Base-by-base conservation (phyloP, 2,329 filamentous ascomycete species). In the Cladosporium austrohemisphaericum region DNA sequence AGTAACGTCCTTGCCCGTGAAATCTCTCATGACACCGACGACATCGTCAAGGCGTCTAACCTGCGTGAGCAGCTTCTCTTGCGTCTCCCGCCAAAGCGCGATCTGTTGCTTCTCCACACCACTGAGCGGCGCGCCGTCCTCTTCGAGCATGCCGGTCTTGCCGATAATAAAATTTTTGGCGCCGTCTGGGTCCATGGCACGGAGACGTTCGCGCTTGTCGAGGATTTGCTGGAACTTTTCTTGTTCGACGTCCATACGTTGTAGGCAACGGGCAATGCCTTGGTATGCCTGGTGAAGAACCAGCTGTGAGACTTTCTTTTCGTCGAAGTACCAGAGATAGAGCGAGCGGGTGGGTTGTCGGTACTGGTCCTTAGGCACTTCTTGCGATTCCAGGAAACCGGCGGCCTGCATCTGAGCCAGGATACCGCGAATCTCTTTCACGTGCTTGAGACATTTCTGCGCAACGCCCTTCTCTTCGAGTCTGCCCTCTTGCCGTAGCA, bases 391-490 rank as follows among this genome's bases (percentile, higher is more conserved):
- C 10, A 95, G 82, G 53, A 93, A 84, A 2, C 93, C 92, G 14
- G 83, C 83, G 66, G 89, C 84, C 58, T 95, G 88, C 78, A 98
- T 87, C 54, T 84, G 82, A 11, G 88, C 84, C 68, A 97, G 84
- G 54, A 90, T 86, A 51, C 85, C 83, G 16, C 93, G 88, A 19
- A 97, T 81, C 46, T 95, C 88, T 51, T 85, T 83, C 60, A 92
- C 88, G 50, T 86, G 85, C 74, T 96, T 85, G 53, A 98, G 79
- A 46, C 86, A 87, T 49, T 90, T 77, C 41, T 84, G 83, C 29
- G 87, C 86, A 10, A 96, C 76, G 53, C 87, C 84, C 68, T 94
- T 95, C 68, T 98, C 93, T 57, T 97, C 92, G n/a, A 97, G 76
- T 64, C 93, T 95, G 46, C 93, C 93, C 63, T 91, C 89, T 51